Conservation (phyloP, 163 green algal genomes). For the Volvox carteri region DNA sequence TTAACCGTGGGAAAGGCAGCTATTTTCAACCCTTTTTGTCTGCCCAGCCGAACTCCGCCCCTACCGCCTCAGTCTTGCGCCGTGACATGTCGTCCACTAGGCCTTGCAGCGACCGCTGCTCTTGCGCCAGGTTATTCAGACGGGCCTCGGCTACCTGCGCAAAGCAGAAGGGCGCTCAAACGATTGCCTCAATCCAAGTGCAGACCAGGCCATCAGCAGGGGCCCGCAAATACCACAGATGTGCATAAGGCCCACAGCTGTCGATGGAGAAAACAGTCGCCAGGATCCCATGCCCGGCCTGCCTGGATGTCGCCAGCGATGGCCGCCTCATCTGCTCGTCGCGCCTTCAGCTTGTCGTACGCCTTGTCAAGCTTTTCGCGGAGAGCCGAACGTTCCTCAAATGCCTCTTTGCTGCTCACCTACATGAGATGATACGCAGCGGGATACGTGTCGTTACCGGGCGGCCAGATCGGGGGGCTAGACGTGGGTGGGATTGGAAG, state of each 20-base stretch:
- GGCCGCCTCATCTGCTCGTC: conserved; percentile 77
- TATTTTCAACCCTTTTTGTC: no score
- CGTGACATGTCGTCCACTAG: conserved; percentile 65
- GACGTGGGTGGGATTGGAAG: not conserved
- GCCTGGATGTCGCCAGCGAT: conserved; percentile 74
- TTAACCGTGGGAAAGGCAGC: no score
- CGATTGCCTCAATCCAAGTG: no score
- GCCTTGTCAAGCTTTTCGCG: conserved; percentile 64
- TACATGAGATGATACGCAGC: no score
- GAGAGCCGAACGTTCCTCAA: conserved; percentile 68
- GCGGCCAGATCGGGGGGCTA: not conserved
- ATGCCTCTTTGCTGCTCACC: conserved; percentile 60
- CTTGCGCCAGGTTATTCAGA: conserved; percentile 54
- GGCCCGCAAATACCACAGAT: no score
- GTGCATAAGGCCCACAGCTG: no score
- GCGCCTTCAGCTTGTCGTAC: conserved; percentile 84
- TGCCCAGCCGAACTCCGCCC: no score
- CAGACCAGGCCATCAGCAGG: no score
- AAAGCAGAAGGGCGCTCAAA: not conserved
- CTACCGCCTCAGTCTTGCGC: conserved; percentile 35
- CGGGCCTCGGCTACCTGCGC: conserved; percentile 41
- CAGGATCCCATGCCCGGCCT: no score
- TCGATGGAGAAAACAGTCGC: no score
- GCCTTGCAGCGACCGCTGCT: conserved; percentile 64
- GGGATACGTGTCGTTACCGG: no score